Conservation (phyloP, 2,329 filamentous ascomycete species). For the Corinectria fuckeliana region DNA sequence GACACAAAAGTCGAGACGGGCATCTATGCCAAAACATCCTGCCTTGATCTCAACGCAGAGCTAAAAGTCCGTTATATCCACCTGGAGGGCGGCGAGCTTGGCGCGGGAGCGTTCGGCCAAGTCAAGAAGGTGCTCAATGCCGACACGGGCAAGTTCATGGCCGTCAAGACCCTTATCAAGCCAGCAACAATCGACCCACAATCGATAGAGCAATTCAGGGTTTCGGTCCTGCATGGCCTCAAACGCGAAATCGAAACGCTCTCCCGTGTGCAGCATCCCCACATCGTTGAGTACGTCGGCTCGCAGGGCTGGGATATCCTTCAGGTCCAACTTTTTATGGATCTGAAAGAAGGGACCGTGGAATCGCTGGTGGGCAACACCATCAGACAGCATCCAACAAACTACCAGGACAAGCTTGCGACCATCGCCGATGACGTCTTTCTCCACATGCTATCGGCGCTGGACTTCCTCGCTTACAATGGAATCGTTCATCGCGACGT, state of each 20-base stretch:
- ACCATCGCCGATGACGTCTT: constrained; percentile 1
- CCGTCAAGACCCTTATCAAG: not conserved
- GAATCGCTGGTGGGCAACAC: not conserved
- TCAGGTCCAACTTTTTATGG: constrained; percentile 24
- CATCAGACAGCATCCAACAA: not conserved
- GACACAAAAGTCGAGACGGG: not conserved
- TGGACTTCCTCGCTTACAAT: not conserved
- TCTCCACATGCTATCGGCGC: not conserved
- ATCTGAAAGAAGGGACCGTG: constrained; percentile 21
- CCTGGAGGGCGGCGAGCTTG: not conserved
- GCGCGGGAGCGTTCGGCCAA: not conserved
- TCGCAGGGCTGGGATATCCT: constrained; percentile 1
- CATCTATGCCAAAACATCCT: not conserved
- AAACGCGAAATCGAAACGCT: not conserved
- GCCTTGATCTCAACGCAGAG: not conserved
- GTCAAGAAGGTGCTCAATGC: not conserved
- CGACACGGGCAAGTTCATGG: not conserved
- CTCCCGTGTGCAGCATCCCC: not conserved
- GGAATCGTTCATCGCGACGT: not conserved
- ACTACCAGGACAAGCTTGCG: not conserved
- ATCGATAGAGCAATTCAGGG: too few species aligned
- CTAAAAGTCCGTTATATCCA: not conserved
- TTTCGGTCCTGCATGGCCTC: too few species aligned
- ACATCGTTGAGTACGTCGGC: constrained; percentile 15
- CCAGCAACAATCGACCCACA: not conserved